phyloP scores from a whole-genome alignment of 2,329 filamentous ascomycete species.

The Paracorniculantispora psalliotae region DNA sequence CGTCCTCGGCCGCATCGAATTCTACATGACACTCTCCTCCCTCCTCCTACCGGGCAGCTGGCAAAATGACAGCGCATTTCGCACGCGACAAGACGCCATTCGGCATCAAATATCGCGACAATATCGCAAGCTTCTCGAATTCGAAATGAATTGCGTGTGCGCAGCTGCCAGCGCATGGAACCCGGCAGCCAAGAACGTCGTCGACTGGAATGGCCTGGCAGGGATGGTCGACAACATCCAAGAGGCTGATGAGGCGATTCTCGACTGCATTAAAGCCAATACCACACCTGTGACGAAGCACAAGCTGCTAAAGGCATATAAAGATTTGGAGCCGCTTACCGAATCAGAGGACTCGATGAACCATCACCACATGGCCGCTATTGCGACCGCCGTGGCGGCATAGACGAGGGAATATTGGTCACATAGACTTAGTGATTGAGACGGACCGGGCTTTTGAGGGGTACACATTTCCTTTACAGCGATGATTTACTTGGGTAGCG shows the following conservation, averaged over 20 bases:
- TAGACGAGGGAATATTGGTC: neutral
- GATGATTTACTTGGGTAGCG: neutral
- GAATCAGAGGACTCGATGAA: neutral
- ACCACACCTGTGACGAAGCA: neutral
- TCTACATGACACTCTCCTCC: conserved; percentile 30
- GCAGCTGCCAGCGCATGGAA: conserved; percentile 34
- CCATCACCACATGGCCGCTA: conserved; percentile 10
- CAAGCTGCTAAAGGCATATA: neutral
- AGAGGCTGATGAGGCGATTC: conserved; percentile 24
- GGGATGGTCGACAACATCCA: conserved; percentile 23
- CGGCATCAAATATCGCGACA: conserved; percentile 24
- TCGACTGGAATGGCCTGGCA: conserved; percentile 29
- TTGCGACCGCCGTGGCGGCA: conserved; percentile 7
- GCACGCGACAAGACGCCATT: conserved; percentile 17
- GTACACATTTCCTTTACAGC: neutral
- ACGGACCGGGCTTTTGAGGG: no score
- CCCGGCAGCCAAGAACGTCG: conserved; percentile 31
- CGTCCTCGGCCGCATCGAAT: conserved; percentile 28
- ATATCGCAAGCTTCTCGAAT: conserved; percentile 31
- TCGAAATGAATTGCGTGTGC: conserved; percentile 37
- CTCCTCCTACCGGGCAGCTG: conserved; percentile 22
- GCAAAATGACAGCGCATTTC: conserved; percentile 21
- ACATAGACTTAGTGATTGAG: no score
- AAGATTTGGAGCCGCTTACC: conserved; percentile 2
- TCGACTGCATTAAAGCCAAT: conserved; percentile 18